phyloP scores from a whole-genome alignment of 1,284 basidiomycete genomes.

The Inonotus obliquus region DNA sequence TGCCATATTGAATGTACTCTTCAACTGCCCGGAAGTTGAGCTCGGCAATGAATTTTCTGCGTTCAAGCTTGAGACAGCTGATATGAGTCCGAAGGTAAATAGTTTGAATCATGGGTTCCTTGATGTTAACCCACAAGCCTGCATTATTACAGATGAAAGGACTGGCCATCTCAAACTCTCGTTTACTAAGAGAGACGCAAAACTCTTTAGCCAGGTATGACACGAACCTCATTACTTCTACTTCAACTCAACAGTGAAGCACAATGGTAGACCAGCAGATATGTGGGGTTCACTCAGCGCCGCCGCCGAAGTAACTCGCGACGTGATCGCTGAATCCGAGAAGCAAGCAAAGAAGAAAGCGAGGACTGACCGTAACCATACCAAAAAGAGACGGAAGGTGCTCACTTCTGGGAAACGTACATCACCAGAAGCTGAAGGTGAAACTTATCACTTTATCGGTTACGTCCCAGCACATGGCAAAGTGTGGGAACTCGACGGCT shows the following conservation, averaged over 20 bases:
- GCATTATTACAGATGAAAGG: conserved; percentile 48
- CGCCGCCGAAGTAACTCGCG: conserved; percentile 40
- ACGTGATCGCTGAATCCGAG: conserved; percentile 28
- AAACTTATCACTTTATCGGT: conserved; percentile 58
- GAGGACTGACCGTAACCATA: conserved; percentile 18
- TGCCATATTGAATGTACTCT: conserved; percentile 52
- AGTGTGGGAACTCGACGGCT: conserved; percentile 55
- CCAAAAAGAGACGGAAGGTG: conserved; percentile 26
- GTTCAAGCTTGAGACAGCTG: conserved; percentile 47
- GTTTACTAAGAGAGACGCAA: conserved; percentile 46
- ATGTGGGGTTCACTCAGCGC: conserved; percentile 46
- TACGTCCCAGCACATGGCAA: conserved; percentile 57
- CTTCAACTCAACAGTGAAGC: neutral
- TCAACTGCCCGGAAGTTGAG: conserved; percentile 49
- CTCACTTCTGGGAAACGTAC: conserved; percentile 19
- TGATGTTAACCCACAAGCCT: neutral
- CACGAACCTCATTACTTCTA: neutral
- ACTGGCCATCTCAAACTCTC: conserved; percentile 51
- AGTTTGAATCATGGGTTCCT: neutral
- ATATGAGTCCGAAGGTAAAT: conserved; percentile 54
- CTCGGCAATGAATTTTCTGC: conserved; percentile 39
- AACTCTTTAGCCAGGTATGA: conserved; percentile 52
- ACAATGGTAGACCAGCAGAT: conserved; percentile 45
- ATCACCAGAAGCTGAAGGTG: conserved; percentile 25
- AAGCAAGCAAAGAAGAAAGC: conserved; percentile 33